Conservation (phyloP, 768 basidiomycete species). For the Chalciporus chontae region DNA sequence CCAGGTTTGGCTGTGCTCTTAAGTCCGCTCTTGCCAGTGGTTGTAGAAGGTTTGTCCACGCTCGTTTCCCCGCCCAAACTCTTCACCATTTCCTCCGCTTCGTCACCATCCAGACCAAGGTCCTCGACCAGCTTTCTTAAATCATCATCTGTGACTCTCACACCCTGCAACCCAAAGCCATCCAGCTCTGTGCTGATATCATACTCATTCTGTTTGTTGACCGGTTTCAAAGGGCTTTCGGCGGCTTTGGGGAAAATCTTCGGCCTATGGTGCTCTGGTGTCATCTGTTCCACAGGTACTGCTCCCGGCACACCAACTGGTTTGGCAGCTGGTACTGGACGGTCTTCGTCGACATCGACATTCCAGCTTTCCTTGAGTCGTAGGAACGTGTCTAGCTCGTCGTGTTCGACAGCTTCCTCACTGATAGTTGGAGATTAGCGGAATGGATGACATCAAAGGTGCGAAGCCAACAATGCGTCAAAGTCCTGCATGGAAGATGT, state of each 20-base stretch:
- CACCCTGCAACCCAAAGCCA: constrained; percentile 71
- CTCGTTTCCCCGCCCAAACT: constrained; percentile 42
- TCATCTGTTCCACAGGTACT: constrained; percentile 71
- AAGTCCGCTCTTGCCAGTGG: constrained; percentile 6
- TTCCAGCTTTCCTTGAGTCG: constrained; percentile 72
- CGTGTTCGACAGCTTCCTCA: constrained; percentile 82
- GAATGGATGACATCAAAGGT: neutral
- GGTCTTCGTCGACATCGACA: constrained; percentile 53
- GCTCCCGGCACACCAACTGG: constrained; percentile 84
- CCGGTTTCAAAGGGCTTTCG: constrained; percentile 47
- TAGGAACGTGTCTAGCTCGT: constrained; percentile 67
- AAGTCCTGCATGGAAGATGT: constrained; percentile 48
- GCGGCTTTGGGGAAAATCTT: constrained; percentile 47
- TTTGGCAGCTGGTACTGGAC: constrained; percentile 48
- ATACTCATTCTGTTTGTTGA: constrained; percentile 56
- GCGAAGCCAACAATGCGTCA: constrained; percentile 60
- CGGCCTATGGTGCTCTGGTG: constrained; percentile 65
- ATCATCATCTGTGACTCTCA: constrained; percentile 75
- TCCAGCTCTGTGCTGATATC: constrained; percentile 67
- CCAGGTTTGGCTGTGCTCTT: neutral
- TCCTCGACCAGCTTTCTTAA: constrained; percentile 66
- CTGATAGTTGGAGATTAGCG: constrained; percentile 35
- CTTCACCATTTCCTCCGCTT: constrained; percentile 72
- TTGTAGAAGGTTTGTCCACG: constrained; percentile 10
- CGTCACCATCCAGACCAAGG: constrained; percentile 71